Evolutionary conservation across 345 rosid genomes (phyloP), one percentile per base, ranked within the genome.

Genomic region (Gossypium sturtianum): DNA sequence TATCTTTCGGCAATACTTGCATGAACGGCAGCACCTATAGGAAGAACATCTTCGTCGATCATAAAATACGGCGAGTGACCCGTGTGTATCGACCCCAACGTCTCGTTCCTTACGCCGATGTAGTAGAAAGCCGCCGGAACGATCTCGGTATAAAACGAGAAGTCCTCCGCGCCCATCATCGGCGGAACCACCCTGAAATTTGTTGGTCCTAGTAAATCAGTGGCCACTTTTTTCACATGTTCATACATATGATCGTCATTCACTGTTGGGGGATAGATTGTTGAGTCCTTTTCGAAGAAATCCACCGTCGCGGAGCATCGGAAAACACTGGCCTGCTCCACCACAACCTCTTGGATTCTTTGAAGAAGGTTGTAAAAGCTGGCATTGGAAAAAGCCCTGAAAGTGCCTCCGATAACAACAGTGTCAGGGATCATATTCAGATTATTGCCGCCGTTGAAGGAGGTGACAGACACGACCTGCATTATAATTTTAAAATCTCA

Each of bases 141-240:
- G 17, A 81, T 78, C 75, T 89, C 82, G 2, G 97, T 76, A 83
- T 89, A 93, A 75, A 93, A 93, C 17, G 96, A 86, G 75, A 91
- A 93, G 79, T 93, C 98, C 82, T 93, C 98, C 0, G 98, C 96
- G 17, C 96, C 98, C 98, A 93, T 93, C 86, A 90, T 82, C 0
- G 92, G 93, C 12, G 86, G 91, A 20, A 90, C 91, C 68, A 86
- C 81, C 56, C 82, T 82, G 74, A 90, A 91, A 66, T 87, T 81
- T n/a, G 59, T 72, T 8, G 77, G 80, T 62, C 96, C 96, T 7
- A 91, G 71, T 81, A 93, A 66, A 41, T 89, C 90, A 2, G 66
- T 58, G 0, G 93, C 89, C 70, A 85, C 93, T 75, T 86, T 88
- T 82, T 78, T 86, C n/a, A 90, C 94, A 76, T 93, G 98, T 74